These are phyloP conservation scores for Mortierella sp. DNA, from an alignment of 371 early-diverging fungal genomes.

Conservation along the genomic window DNA sequence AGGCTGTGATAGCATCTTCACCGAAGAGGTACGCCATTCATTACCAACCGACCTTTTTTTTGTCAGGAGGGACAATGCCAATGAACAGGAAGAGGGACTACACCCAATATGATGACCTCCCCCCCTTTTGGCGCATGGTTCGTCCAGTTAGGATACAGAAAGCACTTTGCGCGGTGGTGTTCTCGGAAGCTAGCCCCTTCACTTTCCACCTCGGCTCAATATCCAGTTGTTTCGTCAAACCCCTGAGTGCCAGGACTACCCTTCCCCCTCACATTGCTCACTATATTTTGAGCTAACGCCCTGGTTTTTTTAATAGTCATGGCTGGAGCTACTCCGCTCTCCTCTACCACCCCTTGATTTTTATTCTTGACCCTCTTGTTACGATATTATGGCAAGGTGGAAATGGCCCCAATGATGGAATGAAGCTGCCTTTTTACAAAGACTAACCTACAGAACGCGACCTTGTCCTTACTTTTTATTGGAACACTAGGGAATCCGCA, in stretches of 20 bases:
- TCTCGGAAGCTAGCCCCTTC: background rate
- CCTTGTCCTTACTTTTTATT: background rate
- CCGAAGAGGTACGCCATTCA: conserved; percentile 39
- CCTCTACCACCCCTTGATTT: conserved; percentile 3
- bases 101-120: background rate
- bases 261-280: conserved; percentile 5
- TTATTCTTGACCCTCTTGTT: background rate
- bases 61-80: conserved; percentile 3
- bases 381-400: background rate
- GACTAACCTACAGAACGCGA: background rate
- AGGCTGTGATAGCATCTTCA: conserved; percentile 50
- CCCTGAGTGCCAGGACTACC: background rate
- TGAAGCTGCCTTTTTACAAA: background rate
- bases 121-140: background rate
- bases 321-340: background rate
- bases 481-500: conserved; percentile 38
- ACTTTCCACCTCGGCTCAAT: background rate
- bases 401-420: background rate
- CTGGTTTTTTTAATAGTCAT: background rate
- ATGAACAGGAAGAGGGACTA: background rate
- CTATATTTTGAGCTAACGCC: conserved; percentile 4
- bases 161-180: background rate
- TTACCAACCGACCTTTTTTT: background rate
- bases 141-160: background rate
- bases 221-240: background rate